Evolutionary conservation across 192 early-diverging fungal species (phyloP).

Genomic region (Ambispora gerdemannii): DNA sequence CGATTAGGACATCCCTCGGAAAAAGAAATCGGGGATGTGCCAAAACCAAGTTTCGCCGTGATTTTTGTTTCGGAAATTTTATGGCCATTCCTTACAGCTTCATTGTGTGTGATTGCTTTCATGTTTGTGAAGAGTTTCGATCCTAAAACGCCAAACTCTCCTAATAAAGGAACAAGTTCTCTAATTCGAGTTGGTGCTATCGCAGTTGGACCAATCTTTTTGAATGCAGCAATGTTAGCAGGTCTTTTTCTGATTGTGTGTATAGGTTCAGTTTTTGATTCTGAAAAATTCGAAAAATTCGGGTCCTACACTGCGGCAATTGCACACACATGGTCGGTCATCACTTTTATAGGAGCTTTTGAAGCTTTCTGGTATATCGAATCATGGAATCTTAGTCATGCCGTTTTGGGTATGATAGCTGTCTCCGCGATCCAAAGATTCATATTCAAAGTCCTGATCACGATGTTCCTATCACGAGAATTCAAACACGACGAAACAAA

Average conservation of each 20-base stretch:
- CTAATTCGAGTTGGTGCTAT: constrained; percentile 61
- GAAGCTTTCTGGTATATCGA: constrained; percentile 66
- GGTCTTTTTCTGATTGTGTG: constrained; percentile 60
- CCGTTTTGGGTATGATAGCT: constrained; percentile 65
- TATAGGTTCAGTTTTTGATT: constrained; percentile 56
- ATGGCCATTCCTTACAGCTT: constrained; percentile 61
- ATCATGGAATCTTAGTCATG: constrained; percentile 59
- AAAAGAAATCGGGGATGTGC: constrained; percentile 54
- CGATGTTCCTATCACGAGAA: constrained; percentile 72
- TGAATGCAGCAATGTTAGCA: constrained; percentile 65
- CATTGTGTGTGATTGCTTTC: constrained; percentile 60
- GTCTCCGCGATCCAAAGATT: constrained; percentile 66
- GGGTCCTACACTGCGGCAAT: constrained; percentile 67
- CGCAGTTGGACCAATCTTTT: constrained; percentile 64
- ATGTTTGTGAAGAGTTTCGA: constrained; percentile 66
- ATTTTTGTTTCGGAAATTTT: constrained; percentile 72
- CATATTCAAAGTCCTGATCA: constrained; percentile 64
- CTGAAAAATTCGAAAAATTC: constrained; percentile 67
- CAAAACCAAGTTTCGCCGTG: constrained; percentile 62
- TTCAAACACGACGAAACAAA: constrained; percentile 82
- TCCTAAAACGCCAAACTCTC: constrained; percentile 27
- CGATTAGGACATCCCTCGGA: constrained; percentile 64
- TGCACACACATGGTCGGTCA: constrained; percentile 59
- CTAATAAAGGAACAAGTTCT: constrained; percentile 40
- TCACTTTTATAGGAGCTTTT: constrained; percentile 61